Evolutionary conservation across 139 green algal species (phyloP).

Genomic region (Nannochloris sp.): DNA sequence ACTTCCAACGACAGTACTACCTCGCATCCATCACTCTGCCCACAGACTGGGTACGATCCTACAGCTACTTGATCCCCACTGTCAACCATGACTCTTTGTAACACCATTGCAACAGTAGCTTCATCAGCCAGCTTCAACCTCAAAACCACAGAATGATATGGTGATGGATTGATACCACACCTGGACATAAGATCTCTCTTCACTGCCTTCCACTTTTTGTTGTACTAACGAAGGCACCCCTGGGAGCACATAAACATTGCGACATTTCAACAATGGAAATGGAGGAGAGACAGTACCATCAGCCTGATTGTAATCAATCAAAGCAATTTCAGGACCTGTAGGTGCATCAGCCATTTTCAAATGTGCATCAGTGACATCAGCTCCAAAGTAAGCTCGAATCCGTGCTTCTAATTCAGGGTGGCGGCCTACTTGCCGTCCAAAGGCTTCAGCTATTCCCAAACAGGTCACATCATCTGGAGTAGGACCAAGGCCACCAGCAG

Average conservation of each 20-base stretch:
- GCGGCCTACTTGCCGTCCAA: slow-evolving; percentile 25
- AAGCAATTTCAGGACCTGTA: slow-evolving; percentile 20
- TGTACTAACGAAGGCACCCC: slow-evolving; percentile 67
- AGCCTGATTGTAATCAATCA: slow-evolving; percentile 38
- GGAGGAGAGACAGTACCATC: too few relatives aligned
- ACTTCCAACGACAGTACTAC: slow-evolving; percentile 54
- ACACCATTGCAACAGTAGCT: slow-evolving; percentile 33
- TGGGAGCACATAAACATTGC: slow-evolving; percentile 79
- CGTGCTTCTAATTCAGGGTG: slow-evolving; percentile 44
- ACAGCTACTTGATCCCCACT: slow-evolving; percentile 40
- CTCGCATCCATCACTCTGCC: slow-evolving; percentile 36
- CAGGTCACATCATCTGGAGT: slow-evolving; percentile 40
- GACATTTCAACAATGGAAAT: slow-evolving; percentile 65
- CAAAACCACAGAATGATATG: slow-evolving; percentile 52
- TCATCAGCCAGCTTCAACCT: slow-evolving; percentile 34
- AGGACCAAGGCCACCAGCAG: slow-evolving; percentile 33
- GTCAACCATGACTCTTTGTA: slow-evolving; percentile 39
- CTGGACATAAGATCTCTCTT: slow-evolving; percentile 30
- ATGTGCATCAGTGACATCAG: slow-evolving; percentile 54
- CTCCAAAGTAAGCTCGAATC: slow-evolving; percentile 57
- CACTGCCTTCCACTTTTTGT: slow-evolving; percentile 59
- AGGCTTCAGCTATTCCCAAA: slow-evolving; percentile 33
- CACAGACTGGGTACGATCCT: slow-evolving; percentile 54
- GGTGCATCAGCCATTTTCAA: slow-evolving; percentile 84
- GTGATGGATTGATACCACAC: too few relatives aligned